Conservation (phyloP, 805 yeast genomes). For the Candida boidinii region DNA sequence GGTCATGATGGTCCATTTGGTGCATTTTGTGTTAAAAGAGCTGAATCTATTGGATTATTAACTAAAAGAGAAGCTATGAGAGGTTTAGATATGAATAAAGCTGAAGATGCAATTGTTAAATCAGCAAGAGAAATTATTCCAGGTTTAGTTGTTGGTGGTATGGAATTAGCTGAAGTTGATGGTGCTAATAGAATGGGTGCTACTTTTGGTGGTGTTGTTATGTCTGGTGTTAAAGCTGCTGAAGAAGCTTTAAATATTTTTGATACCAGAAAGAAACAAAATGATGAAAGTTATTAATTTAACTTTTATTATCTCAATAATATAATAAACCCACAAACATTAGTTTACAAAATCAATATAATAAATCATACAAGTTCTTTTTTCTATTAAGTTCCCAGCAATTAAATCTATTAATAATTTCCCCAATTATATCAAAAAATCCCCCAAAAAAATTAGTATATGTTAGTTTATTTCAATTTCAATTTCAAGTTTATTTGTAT, state of each 20-base stretch:
- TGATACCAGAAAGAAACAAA: slow-evolving; percentile 21
- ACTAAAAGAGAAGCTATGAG: slow-evolving; percentile 59
- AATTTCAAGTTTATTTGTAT: too few species aligned
- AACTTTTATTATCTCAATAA: too few species aligned
- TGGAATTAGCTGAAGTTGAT: slow-evolving; percentile 73
- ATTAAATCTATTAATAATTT: too few species aligned
- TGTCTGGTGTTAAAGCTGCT: slow-evolving; percentile 74
- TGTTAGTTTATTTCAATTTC: too few species aligned
- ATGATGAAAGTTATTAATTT: slow-evolving; percentile 5
- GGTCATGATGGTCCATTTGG: slow-evolving; percentile 85
- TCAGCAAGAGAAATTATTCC: slow-evolving; percentile 58
- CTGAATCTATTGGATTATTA: slow-evolving; percentile 38
- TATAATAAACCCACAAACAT: too few species aligned
- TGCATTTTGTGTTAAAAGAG: slow-evolving; percentile 69
- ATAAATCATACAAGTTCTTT: too few species aligned
- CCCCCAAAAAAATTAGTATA: too few species aligned
- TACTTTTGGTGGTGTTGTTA: slow-evolving; percentile 75
- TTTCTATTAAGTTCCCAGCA: too few species aligned
- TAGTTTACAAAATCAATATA: too few species aligned
- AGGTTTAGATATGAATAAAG: slow-evolving; percentile 70
- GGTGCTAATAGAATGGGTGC: slow-evolving; percentile 83
- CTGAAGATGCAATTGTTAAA: slow-evolving; percentile 70
- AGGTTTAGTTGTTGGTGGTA: slow-evolving; percentile 61
- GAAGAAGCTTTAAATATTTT: slow-evolving; percentile 31
- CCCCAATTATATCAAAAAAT: too few species aligned